Evolutionary conservation across 306 rosid genomes (phyloP).

Genomic region (Bauhinia variegata): DNA sequence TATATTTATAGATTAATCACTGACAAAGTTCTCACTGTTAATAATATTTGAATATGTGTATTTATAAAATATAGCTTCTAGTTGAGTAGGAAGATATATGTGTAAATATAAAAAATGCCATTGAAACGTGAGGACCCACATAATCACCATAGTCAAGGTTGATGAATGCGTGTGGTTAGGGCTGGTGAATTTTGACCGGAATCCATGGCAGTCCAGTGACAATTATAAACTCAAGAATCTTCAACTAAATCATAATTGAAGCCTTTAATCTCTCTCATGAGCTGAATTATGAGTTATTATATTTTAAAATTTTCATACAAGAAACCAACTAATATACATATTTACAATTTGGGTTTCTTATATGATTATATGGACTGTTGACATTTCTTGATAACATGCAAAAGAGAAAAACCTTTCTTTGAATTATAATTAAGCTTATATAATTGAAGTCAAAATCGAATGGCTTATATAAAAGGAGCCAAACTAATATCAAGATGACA

Average conservation of each 20-base stretch:
- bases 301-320: neutral
- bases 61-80: no score
- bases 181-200: constrained; percentile 37
- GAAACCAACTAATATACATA: constrained; percentile 4
- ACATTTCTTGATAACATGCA: constrained; percentile 38
- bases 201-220: constrained; percentile 18
- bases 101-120: constrained; percentile 11
- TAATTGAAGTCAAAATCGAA: constrained; percentile 42
- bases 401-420: constrained; percentile 30
- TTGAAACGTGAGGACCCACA: constrained; percentile 18
- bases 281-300: neutral
- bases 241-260: neutral
- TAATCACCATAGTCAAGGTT: constrained; percentile 34
- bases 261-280: neutral
- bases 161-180: constrained; percentile 23
- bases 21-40: no score
- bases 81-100: no score
- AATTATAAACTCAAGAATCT: constrained; percentile 26
- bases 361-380: constrained; percentile 23
- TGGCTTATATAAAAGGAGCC: constrained; percentile 34
- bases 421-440: constrained; percentile 27
- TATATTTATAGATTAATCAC: no score
- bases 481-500: neutral
- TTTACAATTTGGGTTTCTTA: constrained; percentile 22
- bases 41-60: no score